These are phyloP conservation scores for Corymbia citriodora DNA, from an alignment of 441 rosid species.

Conservation along the genomic window DNA sequence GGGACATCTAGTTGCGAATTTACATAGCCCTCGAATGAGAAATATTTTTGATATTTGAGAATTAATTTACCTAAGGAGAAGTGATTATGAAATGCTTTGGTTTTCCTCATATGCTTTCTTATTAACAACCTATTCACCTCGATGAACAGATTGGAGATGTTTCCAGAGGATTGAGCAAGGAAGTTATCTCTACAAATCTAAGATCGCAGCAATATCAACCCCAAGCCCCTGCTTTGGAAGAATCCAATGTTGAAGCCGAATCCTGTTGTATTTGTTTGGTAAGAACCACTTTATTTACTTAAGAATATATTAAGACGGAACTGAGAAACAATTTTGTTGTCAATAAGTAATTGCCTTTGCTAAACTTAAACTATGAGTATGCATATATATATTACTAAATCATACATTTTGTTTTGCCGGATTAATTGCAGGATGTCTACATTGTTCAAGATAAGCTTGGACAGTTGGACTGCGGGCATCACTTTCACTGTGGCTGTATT, in stretches of 20 bases:
- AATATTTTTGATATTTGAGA: no score
- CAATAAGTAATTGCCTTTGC: no score
- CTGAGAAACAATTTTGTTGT: neutral
- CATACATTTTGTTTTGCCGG: neutral
- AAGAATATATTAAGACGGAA: no score
- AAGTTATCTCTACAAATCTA: conserved; percentile 10
- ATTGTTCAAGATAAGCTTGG: conserved; percentile 23
- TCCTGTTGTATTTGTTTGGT: conserved; percentile 43
- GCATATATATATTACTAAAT: no score
- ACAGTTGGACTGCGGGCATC: conserved; percentile 33
- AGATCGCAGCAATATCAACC: conserved; percentile 5
- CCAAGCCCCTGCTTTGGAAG: neutral
- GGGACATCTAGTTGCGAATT: neutral
- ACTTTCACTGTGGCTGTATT: conserved; percentile 33
- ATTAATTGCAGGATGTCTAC: conserved; percentile 25
- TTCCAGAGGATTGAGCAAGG: conserved; percentile 26
- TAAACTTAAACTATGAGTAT: no score
- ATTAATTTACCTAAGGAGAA: neutral
- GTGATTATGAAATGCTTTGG: neutral
- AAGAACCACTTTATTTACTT: neutral
- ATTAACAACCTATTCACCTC: neutral
- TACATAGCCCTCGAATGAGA: neutral
- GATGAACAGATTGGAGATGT: conserved; percentile 24
- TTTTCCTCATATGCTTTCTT: neutral
- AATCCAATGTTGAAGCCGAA: neutral